These are phyloP conservation scores for Zygotorulaspora mrakii DNA, from an alignment of 1,139 yeast genomes.

Conservation along the genomic window DNA sequence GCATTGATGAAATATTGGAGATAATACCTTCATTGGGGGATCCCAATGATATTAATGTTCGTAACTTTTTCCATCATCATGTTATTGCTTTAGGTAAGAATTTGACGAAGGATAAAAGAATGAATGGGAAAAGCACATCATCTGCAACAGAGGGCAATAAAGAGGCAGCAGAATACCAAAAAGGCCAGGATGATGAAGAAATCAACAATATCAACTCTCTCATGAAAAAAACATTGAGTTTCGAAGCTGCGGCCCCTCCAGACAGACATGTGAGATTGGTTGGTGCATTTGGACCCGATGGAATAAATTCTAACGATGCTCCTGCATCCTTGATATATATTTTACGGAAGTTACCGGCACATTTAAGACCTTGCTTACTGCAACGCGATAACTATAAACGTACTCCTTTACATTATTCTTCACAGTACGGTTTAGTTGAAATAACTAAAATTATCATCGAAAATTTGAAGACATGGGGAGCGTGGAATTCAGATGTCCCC, in stretches of 20 bases:
- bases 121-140: background rate
- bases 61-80: constrained; percentile 82
- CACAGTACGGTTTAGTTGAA: constrained; percentile 76
- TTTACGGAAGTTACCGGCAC: constrained; percentile 49
- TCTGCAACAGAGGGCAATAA: background rate
- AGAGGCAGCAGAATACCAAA: background rate
- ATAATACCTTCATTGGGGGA: constrained; percentile 52
- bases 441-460: constrained; percentile 56
- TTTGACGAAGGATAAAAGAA: constrained; percentile 10
- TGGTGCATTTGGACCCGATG: constrained; percentile 62
- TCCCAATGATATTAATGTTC: constrained; percentile 68
- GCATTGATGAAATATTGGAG: constrained; percentile 55
- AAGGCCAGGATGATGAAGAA: constrained; percentile 3
- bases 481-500: constrained; percentile 46
- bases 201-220: constrained; percentile 12
- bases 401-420: constrained; percentile 87
- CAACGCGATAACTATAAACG: constrained; percentile 72
- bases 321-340: constrained; percentile 53
- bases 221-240: constrained; percentile 32
- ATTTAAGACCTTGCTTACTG: constrained; percentile 51
- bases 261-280: constrained; percentile 42
- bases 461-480: constrained; percentile 50
- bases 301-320: constrained; percentile 51
- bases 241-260: constrained; percentile 50
- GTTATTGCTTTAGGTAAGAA: constrained; percentile 69